Evolutionary conservation across 176 grass and related monocot species (phyloP).

Genomic region (Rhynchospora pubera): DNA sequence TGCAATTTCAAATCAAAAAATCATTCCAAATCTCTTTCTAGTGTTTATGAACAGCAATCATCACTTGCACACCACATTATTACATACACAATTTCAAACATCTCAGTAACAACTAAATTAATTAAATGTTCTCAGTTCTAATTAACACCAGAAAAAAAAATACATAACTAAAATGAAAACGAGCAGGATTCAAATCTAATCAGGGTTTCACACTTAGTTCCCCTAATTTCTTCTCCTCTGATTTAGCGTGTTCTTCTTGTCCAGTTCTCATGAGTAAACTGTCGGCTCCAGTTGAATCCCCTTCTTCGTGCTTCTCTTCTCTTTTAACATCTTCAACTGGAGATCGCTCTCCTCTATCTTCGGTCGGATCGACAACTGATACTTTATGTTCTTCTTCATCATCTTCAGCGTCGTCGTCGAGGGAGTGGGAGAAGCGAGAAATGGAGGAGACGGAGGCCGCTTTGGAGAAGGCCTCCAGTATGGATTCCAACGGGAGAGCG

Average conservation of each 20-base stretch:
- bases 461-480: constrained; percentile 70
- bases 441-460: constrained; percentile 37
- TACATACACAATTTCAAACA: not conserved
- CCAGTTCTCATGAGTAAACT: not conserved
- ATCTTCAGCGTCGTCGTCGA: constrained; percentile 12
- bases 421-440: constrained; percentile 16
- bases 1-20: constrained; percentile 9
- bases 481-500: constrained; percentile 74
- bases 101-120: not conserved
- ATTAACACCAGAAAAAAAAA: not conserved
- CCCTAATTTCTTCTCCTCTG: too few species aligned
- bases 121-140: not conserved
- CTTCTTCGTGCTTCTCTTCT: constrained; percentile 3
- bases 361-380: not conserved
- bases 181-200: not conserved
- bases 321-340: not conserved
- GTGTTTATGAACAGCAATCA: too few species aligned
- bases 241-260: not conserved
- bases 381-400: not conserved
- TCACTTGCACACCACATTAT: not conserved
- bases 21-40: not conserved
- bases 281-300: not conserved
- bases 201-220: not conserved
- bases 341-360: not conserved
- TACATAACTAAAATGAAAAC: not conserved